These are phyloP conservation scores for Amniculicola lignicola DNA, from an alignment of 495 filamentous ascomycete species.

Conservation along the genomic window DNA sequence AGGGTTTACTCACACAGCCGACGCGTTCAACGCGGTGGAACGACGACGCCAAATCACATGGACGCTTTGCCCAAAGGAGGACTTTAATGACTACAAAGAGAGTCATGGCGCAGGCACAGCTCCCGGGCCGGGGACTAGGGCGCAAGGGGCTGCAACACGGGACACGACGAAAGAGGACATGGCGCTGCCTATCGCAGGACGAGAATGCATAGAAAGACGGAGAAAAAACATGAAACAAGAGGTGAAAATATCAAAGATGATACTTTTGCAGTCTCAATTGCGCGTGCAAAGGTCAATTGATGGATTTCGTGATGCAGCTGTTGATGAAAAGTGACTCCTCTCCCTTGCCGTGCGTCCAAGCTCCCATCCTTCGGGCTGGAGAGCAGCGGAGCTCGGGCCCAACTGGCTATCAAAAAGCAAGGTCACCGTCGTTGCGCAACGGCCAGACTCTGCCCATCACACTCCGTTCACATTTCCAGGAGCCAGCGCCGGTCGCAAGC, in stretches of 20 bases:
- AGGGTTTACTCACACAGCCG: slow-evolving; percentile 1
- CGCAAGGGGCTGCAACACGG: slow-evolving; percentile 29
- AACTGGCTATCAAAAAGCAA: slow-evolving; percentile 17
- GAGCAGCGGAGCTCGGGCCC: slow-evolving; percentile 15
- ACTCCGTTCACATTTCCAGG: slow-evolving; percentile 12
- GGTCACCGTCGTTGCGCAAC: slow-evolving; percentile 14
- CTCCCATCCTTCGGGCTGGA: slow-evolving; percentile 7
- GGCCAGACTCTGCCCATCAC: slow-evolving; percentile 14
- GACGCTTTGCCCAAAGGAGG: slow-evolving; percentile 2
- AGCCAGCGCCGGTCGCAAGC: background rate
- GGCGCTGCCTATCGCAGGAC: slow-evolving; percentile 7
- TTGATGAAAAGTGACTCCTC: slow-evolving; percentile 5
- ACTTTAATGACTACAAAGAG: slow-evolving; percentile 7
- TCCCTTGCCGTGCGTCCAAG: slow-evolving; percentile 9
- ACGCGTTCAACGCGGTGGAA: slow-evolving; percentile 15
- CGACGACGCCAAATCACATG: slow-evolving; percentile 28
- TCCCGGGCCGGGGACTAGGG: background rate
- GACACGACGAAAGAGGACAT: slow-evolving; percentile 11
- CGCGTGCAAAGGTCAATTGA: background rate
- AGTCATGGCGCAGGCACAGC: slow-evolving; percentile 14
- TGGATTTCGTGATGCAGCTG: background rate
- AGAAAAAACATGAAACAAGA: background rate
- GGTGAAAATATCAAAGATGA: background rate
- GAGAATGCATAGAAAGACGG: background rate
- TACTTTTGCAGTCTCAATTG: slow-evolving; percentile 13